Evolutionary conservation across 768 basidiomycete species (phyloP), one percentile per base, ranked within the genome.

Genomic region (Pulveroboletus sp.): DNA sequence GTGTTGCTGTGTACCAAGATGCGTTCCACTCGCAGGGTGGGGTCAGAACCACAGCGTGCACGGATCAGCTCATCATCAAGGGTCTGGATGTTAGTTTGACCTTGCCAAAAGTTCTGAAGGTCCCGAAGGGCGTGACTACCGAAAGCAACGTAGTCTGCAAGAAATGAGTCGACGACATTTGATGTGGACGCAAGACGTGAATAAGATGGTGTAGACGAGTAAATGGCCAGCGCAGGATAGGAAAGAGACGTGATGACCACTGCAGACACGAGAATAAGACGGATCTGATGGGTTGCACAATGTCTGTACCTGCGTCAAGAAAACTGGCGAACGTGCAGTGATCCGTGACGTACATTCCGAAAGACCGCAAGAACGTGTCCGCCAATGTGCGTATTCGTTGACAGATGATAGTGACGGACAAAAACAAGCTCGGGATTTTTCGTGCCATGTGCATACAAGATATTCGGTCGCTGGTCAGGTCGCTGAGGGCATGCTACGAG

Each of bases 191-290:
- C 81, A 57, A 75, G 76, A 43, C 61, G 67, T 44, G 75, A 85
- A 66, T 80, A 79, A 0, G 81, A 79, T 50, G 82, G 79, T 1
- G 88, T 83, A 1, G 87, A 85, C 21, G 83, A 83, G 65, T 93
- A 92, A 50, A 89, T 77, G 43, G 88, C 82, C 44, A 94, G 78
- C 17, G 92, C 92, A n/a, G 92, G 92, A 57, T 91, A 93, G 62
- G 92, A 88, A 48, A 94, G 80, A 15, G 86, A 86, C 48, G 90
- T 87, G 63, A 93, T 93, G 55, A 93, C 90, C 50, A 92, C 79
- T 44, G 86, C 81, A 18, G 88, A 93, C 53, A 92, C 83, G 57
- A 94, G 78, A 65, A 94, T 89, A 43, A 93, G 82, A 46, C 89
- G 83, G 48, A 90, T 89, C 69, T 93, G 92, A 68, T 93, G 89